Evolutionary conservation across 2,329 filamentous ascomycete genomes (phyloP).

Genomic region (Penicillium sp.): DNA sequence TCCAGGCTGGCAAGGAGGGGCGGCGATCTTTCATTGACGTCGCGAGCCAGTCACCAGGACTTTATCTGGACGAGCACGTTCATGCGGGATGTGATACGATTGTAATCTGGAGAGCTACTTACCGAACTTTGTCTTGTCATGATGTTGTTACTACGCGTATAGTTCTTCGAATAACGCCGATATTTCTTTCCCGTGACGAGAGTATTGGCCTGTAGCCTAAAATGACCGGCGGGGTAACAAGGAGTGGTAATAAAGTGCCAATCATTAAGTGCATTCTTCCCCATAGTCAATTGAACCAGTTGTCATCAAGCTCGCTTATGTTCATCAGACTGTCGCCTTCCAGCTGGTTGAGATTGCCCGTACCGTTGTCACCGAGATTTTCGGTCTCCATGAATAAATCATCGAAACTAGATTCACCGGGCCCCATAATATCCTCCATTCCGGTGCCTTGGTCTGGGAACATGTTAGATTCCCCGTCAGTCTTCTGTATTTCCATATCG

Average conservation of each 20-base stretch:
- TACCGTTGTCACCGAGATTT: constrained; percentile 33
- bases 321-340: constrained; percentile 39
- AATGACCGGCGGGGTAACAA: no score
- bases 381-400: constrained; percentile 45
- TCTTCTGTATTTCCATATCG: constrained; percentile 37
- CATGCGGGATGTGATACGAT: no score
- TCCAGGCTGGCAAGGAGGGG: constrained; percentile 7
- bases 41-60: not conserved
- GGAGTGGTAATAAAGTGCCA: no score
- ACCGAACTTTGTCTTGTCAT: no score
- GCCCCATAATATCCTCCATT: constrained; percentile 37
- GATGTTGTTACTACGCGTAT: no score
- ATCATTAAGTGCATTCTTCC: no score
- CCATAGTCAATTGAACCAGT: constrained; percentile 41
- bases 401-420: constrained; percentile 46
- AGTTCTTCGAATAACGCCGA: no score
- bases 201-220: no score
- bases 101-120: no score
- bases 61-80: constrained; percentile 3
- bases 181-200: no score
- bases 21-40: constrained; percentile 8
- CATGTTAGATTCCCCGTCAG: constrained; percentile 15
- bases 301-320: constrained; percentile 42
- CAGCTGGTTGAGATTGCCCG: constrained; percentile 34
- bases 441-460: constrained; percentile 25